Evolutionary conservation across 805 yeast genomes (phyloP).

Genomic region (Candida sithepensis): DNA sequence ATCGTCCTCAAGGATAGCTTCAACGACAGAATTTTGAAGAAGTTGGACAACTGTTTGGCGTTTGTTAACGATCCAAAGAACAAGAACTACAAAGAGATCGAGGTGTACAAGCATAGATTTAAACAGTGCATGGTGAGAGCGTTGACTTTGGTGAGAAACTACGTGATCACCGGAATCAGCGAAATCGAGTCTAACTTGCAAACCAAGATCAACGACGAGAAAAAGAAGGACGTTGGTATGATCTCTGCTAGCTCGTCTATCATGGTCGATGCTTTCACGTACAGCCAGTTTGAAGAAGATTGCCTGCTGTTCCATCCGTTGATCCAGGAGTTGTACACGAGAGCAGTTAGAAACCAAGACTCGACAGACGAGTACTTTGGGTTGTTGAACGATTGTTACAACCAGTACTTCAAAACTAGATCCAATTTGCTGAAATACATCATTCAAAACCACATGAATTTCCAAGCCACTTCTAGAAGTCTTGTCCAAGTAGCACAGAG

Average conservation of each 20-base stretch:
- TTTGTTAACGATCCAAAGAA: constrained; percentile 55
- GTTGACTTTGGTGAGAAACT: constrained; percentile 68
- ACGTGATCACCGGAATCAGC: constrained; percentile 45
- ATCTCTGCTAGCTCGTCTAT: constrained; percentile 28
- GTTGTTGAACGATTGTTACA: constrained; percentile 59
- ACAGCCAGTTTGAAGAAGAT: constrained; percentile 54
- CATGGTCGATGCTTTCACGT: constrained; percentile 60
- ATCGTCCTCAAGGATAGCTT: constrained; percentile 61
- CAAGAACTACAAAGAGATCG: constrained; percentile 58
- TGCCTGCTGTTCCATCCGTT: constrained; percentile 16
- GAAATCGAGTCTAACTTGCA: constrained; percentile 27
- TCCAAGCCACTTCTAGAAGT: constrained; percentile 27
- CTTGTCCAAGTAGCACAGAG: constrained; percentile 61
- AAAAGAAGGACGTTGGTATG: constrained; percentile 13
- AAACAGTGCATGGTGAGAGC: constrained; percentile 83
- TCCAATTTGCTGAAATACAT: constrained; percentile 42
- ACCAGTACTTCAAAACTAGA: constrained; percentile 60
- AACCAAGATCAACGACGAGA: constrained; percentile 17
- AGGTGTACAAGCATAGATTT: constrained; percentile 64
- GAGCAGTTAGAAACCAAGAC: constrained; percentile 18
- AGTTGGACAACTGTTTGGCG: constrained; percentile 62
- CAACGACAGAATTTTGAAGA: constrained; percentile 43
- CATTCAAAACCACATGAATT: constrained; percentile 22
- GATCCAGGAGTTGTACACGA: constrained; percentile 25
- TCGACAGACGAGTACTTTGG: constrained; percentile 54